Evolutionary conservation across 2,329 filamentous ascomycete genomes (phyloP).

Genomic region (Chrysoporthe puriensis): DNA sequence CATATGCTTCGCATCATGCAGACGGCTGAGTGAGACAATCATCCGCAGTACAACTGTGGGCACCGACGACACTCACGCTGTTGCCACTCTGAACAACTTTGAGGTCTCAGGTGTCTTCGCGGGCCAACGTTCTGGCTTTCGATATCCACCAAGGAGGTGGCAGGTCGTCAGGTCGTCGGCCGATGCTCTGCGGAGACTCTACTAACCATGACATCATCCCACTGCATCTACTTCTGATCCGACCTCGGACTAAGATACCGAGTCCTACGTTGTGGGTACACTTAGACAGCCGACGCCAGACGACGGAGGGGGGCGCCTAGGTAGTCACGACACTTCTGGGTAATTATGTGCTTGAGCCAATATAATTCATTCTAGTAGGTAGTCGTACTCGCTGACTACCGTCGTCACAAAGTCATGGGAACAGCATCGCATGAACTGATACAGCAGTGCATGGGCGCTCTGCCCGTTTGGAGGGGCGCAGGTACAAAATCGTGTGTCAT

Average conservation of each 20-base stretch:
- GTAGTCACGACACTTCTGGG: no score
- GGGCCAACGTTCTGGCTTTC: neutral
- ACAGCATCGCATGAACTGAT: no score
- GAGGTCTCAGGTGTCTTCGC: neutral
- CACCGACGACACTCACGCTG: no score
- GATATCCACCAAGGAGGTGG: neutral
- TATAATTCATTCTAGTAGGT: no score
- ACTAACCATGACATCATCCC: neutral
- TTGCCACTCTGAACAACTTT: neutral
- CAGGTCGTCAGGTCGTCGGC: neutral
- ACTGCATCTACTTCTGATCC: neutral
- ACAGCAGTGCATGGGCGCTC: no score
- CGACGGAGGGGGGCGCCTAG: no score
- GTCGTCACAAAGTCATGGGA: no score
- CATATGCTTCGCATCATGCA: no score
- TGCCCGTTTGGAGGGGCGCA: neutral
- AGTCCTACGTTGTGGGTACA: neutral
- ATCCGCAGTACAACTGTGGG: no score
- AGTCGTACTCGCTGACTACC: no score
- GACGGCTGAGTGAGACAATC: no score
- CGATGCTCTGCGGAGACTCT: neutral
- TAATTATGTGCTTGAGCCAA: no score
- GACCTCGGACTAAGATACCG: neutral
- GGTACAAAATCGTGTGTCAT: neutral
- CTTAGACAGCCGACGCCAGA: neutral